phyloP scores from a whole-genome alignment of 805 yeast genomes.

The Pichia thaimueangensis region DNA sequence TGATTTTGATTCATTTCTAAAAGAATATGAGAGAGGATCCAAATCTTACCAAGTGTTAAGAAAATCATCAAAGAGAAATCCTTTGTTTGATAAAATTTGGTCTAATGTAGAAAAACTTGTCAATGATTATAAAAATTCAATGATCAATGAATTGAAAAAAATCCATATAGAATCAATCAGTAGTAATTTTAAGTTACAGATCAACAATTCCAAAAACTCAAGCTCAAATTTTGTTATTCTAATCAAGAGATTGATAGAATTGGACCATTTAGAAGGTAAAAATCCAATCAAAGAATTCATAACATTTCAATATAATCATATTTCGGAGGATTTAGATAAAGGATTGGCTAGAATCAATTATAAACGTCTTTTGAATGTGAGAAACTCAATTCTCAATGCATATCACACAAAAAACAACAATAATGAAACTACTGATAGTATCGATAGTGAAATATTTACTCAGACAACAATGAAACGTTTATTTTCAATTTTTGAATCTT shows the following conservation, averaged over 20 bases:
- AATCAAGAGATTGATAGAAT: constrained; percentile 51
- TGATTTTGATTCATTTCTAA: constrained; percentile 52
- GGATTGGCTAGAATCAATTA: constrained; percentile 35
- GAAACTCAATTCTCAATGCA: constrained; percentile 34
- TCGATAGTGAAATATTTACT: constrained; percentile 17
- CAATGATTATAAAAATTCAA: constrained; percentile 44
- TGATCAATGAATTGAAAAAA: constrained; percentile 45
- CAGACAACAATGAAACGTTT: constrained; percentile 25
- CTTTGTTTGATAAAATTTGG: constrained; percentile 49
- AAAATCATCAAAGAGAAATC: constrained; percentile 11
- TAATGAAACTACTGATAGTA: not conserved
- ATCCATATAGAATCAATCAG: constrained; percentile 27
- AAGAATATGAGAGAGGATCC: constrained; percentile 50
- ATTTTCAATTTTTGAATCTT: constrained; percentile 17
- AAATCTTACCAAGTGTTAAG: constrained; percentile 14
- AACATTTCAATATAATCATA: constrained; percentile 38
- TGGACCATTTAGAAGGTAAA: constrained; percentile 52
- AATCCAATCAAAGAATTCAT: constrained; percentile 66
- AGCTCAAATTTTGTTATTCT: constrained; percentile 32
- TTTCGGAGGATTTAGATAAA: constrained; percentile 34
- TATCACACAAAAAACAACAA: constrained; percentile 17
- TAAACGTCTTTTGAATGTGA: constrained; percentile 34
- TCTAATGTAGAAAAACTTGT: constrained; percentile 46
- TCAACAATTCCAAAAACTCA: constrained; percentile 10
- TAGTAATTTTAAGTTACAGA: constrained; percentile 14